These are phyloP conservation scores for Diutina mesorugosa DNA, from an alignment of 1,139 yeast species.

Conservation along the genomic window DNA sequence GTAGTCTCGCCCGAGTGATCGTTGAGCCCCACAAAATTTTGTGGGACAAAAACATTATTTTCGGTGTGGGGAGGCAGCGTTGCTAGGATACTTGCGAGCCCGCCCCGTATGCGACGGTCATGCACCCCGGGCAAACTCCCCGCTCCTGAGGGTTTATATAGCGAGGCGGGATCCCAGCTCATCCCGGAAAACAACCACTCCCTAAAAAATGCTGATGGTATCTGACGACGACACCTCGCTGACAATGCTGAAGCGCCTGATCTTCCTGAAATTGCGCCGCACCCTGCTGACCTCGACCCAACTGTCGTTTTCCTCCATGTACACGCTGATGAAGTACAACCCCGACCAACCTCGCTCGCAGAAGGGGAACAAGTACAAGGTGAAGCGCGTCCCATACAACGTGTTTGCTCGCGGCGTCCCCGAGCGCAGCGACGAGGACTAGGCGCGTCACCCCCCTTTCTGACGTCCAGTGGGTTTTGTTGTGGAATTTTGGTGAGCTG, in stretches of 20 bases:
- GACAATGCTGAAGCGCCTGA: neutral
- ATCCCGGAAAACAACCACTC: too few relatives aligned
- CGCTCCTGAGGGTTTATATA: neutral
- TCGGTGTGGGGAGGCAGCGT: neutral
- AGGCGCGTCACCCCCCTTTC: neutral
- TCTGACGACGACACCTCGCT: neutral
- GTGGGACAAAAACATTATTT: neutral
- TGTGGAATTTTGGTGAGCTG: neutral
- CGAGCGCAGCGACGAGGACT: neutral
- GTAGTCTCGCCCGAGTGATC: neutral
- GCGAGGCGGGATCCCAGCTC: neutral
- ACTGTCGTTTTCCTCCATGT: neutral
- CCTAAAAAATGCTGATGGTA: neutral
- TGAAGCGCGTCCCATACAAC: neutral
- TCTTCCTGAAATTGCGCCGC: neutral
- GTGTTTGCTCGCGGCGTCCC: constrained; percentile 1
- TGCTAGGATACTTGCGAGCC: neutral
- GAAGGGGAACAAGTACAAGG: neutral
- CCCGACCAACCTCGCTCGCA: neutral
- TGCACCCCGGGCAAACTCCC: neutral
- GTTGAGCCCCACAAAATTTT: neutral
- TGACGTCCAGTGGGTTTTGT: neutral
- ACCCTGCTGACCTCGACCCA: neutral
- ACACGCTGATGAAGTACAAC: neutral
- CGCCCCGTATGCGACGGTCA: neutral